phyloP scores from a whole-genome alignment of 2,329 filamentous ascomycete species.

The Colletotrichum chrysophilum region DNA sequence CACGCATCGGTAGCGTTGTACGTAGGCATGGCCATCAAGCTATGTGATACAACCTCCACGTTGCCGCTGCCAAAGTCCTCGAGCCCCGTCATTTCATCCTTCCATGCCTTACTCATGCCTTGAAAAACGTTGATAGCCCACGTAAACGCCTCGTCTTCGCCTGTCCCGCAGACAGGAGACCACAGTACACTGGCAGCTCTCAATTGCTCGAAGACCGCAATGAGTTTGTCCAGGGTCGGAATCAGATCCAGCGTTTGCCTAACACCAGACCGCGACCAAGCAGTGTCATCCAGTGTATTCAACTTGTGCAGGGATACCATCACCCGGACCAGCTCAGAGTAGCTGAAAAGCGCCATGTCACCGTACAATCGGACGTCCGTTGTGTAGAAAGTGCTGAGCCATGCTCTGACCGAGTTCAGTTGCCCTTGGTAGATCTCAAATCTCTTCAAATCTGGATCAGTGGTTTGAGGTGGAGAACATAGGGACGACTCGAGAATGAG shows the following conservation, averaged over 20 bases:
- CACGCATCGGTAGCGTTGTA: neutral
- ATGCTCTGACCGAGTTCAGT: neutral
- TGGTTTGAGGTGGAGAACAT: neutral
- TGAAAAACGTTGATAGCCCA: neutral
- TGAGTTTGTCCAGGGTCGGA: neutral
- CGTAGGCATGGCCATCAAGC: neutral
- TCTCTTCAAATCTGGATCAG: neutral
- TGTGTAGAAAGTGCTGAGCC: neutral
- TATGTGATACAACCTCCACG: fast-evolving
- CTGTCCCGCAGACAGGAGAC: neutral
- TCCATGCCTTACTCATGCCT: neutral
- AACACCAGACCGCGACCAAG: neutral
- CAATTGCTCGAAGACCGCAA: neutral
- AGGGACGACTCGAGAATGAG: neutral
- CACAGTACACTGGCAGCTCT: neutral
- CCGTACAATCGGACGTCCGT: neutral
- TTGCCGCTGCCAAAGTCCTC: neutral
- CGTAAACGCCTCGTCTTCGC: neutral
- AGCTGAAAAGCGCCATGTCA: neutral
- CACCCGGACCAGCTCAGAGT: neutral
- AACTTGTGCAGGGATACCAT: neutral
- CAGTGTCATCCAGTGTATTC: neutral
- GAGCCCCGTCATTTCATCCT: neutral
- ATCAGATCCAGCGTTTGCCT: neutral
- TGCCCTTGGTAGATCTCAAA: neutral